Evolutionary conservation across 2,329 filamentous ascomycete species (phyloP).

Genomic region (Magnaporthiopsis incrustans): DNA sequence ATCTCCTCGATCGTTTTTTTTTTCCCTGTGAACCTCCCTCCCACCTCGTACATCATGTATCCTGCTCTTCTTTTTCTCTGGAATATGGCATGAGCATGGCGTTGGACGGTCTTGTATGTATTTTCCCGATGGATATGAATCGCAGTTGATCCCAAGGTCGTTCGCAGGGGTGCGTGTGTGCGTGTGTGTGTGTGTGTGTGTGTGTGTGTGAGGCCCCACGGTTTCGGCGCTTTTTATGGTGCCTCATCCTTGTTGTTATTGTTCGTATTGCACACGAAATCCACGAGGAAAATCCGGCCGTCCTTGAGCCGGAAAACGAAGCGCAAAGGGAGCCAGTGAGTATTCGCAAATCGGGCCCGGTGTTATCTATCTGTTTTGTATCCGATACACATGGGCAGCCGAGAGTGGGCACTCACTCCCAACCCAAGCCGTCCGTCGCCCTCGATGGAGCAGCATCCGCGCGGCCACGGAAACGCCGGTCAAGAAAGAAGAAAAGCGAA

Average conservation of each 20-base stretch:
- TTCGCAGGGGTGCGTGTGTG: background rate
- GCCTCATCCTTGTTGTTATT: too few species aligned
- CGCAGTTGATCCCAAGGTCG: background rate
- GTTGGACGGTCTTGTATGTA: background rate
- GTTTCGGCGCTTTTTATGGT: background rate
- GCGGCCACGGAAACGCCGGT: background rate
- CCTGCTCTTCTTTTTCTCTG: background rate
- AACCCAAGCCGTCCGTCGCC: background rate
- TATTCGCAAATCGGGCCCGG: background rate
- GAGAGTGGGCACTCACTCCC: background rate
- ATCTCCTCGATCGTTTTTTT: background rate
- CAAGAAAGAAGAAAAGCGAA: background rate
- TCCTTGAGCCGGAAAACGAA: too few species aligned
- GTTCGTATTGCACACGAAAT: background rate
- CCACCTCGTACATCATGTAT: background rate
- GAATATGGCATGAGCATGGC: background rate
- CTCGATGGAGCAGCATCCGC: background rate
- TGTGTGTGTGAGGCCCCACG: background rate
- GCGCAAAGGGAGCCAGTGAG: background rate
- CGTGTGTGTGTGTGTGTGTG: too few species aligned
- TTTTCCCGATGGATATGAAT: background rate
- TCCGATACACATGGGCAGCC: background rate
- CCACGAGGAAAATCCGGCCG: too few species aligned
- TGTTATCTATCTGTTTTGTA: background rate
- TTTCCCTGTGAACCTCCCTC: background rate